Evolutionary conservation across 148 eudicot genomes (phyloP).

Genomic region (Rhododendron ferrugineum): DNA sequence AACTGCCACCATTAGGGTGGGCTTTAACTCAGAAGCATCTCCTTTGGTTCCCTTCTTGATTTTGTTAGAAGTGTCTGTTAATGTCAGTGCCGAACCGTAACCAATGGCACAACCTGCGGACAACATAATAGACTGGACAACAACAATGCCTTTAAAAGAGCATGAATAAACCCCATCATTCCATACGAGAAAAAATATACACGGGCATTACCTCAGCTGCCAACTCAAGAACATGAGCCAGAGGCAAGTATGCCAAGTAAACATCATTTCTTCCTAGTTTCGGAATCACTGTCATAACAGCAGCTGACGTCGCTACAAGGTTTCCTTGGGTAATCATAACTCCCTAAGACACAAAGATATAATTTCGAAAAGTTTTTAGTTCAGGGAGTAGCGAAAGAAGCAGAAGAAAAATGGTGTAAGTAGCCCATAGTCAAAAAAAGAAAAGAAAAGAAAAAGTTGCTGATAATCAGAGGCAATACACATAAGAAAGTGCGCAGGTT

Average conservation of each 20-base stretch:
- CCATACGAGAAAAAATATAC: background rate
- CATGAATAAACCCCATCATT: background rate
- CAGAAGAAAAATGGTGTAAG: background rate
- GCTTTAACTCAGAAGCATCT: conserved; percentile 72
- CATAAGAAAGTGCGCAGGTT: background rate
- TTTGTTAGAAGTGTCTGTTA: conserved; percentile 92
- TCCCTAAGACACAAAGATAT: conserved; percentile 44
- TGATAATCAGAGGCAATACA: background rate
- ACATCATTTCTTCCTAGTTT: conserved; percentile 63
- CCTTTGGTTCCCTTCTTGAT: conserved; percentile 94
- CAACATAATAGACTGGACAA: conserved; percentile 73
- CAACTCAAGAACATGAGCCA: conserved; percentile 93
- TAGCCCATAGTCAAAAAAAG: background rate
- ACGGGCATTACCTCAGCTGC: conserved; percentile 77
- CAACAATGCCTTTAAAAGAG: conserved; percentile 14
- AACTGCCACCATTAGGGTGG: conserved; percentile 92
- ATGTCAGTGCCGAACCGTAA: conserved; percentile 78
- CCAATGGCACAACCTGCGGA: conserved; percentile 77
- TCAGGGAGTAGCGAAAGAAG: background rate
- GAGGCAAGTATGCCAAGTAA: conserved; percentile 83
- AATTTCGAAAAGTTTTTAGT: background rate
- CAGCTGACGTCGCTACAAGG: conserved; percentile 86
- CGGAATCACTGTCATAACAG: conserved; percentile 83
- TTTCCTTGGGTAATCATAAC: conserved; percentile 95
- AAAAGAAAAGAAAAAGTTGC: background rate